Evolutionary conservation across 2,329 filamentous ascomycete species (phyloP), one percentile per base, ranked within the genome.

Genomic region (Penicillium sp.): DNA sequence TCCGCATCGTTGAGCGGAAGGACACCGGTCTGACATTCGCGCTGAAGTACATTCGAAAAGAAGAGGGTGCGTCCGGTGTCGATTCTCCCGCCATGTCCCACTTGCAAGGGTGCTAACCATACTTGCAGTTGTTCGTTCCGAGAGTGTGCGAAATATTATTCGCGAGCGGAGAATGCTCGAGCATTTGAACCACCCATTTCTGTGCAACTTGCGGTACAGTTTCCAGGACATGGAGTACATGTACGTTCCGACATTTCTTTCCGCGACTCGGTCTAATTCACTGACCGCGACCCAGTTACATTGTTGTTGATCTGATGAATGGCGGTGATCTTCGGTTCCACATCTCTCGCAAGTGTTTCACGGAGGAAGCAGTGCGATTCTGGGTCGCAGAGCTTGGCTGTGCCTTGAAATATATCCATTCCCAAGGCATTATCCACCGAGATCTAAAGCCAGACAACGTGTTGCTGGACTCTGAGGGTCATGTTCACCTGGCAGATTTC

Each of bases 201-300:
- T 98, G 55, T 97, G 91, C 74, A 98, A 98, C 68, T 74, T 98
- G 74, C 86, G 93, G 59, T 98, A 97, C 72, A 96, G 90, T 70
- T 98, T 98, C 64, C 93, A 98, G 70, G 93, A 98, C 68, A 89
- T 97, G 57, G 93, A 98, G 68, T 98, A 98, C 70, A 85, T 98
- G 88, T 95, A 76, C 60, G 86, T 51, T 21, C 4, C 9, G 15
- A 14, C 7, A 11, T 4, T 18, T 32, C 9, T 16, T 10, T n/a
- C 28, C 9, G 16, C 14, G 9, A 6, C 14, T 4, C 3, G 13
- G 15, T 14, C 21, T 3, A 6, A 13, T 10, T 35, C 32, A 41
- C 56, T 69, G 50, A 64, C 53, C 21, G 5, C 25, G 30, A n/a
- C 36, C 14, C 62, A 85, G 81, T 60, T 87, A 98, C 67, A 82